Evolutionary conservation across 352 stramenopile species (phyloP), one percentile per base, ranked within the genome.

Genomic region (Phytopythium aichiense): DNA sequence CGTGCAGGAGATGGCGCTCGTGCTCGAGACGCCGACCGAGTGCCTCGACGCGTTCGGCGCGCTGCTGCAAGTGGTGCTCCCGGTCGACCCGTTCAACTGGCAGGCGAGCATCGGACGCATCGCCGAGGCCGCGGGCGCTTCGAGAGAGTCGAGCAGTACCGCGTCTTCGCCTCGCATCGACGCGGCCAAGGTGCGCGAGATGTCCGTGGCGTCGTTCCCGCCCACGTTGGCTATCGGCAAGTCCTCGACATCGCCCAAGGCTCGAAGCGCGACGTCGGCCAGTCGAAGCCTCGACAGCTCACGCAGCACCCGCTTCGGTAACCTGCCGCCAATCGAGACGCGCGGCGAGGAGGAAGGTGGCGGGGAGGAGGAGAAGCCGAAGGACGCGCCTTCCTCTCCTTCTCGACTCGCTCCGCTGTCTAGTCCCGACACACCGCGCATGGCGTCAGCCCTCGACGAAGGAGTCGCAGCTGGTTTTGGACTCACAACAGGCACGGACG

Each of bases 21-120:
- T 50, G 13, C 63, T 82, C 6, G 57, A 59, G 37, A 68, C 63
- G 15, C 69, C 64, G 1, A 43, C 59, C n/a, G 56, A 75, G 54
- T 86, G 76, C 55, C 71, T 79, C 43, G 43, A 67, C 13, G 73
- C 75, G 20, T 82, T 86, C 55, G 67, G 70, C 20, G 38, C 68
- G 23, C 66, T 84, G 22, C 58, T 84, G n/a, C 68, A 77, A 51
- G 60, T 84, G 7, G 53, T 74, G 0, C 58, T 81, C 52, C 56
- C 73, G 2, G 64, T 28, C 25, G 71, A 77, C 28, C 71, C 71
- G 15, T 63, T 75, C 25, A 63, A 75, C 51, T 77, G 71, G 67
- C 66, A 63, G 8, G 65, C 67, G 12, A 73, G 40, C 53, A 65
- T 80, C 37, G 67, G 52, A 4, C 57, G 60, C 23, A 25, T 63